A percentile compares a stretch with the other conserved stretches of the same genome.
Evolutionary conservation across 768 basidiomycete species (phyloP).

Genomic region (Xanthoconium stramineum): DNA sequence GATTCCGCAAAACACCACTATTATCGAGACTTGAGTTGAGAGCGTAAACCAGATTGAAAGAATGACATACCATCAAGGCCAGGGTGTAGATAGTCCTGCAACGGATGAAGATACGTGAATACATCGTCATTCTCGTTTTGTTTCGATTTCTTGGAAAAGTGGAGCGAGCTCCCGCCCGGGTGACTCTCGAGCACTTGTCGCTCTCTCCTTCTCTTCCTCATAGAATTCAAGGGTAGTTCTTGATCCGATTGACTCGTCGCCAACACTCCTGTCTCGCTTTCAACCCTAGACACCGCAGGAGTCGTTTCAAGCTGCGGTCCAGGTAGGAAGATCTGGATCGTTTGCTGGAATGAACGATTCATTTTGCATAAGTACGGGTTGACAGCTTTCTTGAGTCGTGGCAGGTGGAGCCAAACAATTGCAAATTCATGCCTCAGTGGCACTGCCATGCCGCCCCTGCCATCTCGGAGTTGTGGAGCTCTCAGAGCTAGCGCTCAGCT

Average conservation of each 20-base stretch:
- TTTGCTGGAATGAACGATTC: background rate
- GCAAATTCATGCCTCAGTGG: too few species aligned
- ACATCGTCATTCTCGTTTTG: conserved; percentile 50
- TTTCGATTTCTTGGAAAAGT: conserved; percentile 31
- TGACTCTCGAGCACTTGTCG: background rate
- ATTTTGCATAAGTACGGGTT: background rate
- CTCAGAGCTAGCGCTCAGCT: too few species aligned
- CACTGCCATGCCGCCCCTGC: too few species aligned
- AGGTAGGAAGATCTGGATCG: conserved; percentile 10
- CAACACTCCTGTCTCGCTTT: background rate
- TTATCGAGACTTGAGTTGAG: background rate
- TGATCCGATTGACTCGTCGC: background rate
- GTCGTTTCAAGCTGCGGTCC: background rate
- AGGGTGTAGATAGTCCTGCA: conserved; percentile 51
- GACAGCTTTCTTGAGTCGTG: too few species aligned
- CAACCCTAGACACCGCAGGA: background rate
- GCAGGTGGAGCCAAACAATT: too few species aligned
- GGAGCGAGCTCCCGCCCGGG: background rate
- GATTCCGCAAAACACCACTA: conserved; percentile 84
- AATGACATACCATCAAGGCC: conserved; percentile 55
- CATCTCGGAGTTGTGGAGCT: too few species aligned
- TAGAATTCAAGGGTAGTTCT: background rate
- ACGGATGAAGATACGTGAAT: conserved; percentile 47
- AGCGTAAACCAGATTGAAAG: background rate
- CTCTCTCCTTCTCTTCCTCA: background rate